Base-by-base conservation (phyloP, 805 yeast species). In the Kazachstania kunashirensis region DNA sequence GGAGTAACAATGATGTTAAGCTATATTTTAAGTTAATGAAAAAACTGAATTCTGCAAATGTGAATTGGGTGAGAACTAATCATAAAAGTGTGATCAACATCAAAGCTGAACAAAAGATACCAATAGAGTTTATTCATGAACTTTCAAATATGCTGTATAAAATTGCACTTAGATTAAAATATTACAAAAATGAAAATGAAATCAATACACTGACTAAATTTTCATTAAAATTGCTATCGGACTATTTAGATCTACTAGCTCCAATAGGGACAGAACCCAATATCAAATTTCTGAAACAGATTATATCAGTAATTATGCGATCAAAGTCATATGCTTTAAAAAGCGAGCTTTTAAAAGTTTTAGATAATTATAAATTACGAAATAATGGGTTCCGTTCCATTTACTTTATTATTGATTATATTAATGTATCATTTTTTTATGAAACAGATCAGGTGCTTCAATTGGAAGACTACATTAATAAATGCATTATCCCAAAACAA, bases 41-140 rank as follows among this genome's bases (percentile, higher is more conserved):
- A 27, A 46, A 43, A 29, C 33, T 55, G 6, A 42, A 47, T 13
- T 31, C 46, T 3, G 40, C 52, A 12, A 35, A 37, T 9, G 42
- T 52, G 14, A 31, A 30, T 27, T 55, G 61, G 61, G 25, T 50
- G 5, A 38, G 47, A n/a, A 38, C 33, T 15, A 37, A 35, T 6
- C 44, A 46, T 3, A 39, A 37, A 7, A n/a, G 35, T 44, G 20
- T 25, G 24, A 7, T 19, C 4, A 10, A 32, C 10, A 24, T 24
- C 11, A 25, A 29, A 6, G 28, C 27, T 15, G 28, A 31, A 4
- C 36, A 28, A 14, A 17, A 33, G 15, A 13, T 44, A 6, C 61
- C 61, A 6, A 34, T 44, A 10, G 59, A 52, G 37, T 44, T 55
- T 23, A 53, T 45, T 33, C 43, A 50, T 37, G 57, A 52, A 35